Base-by-base conservation (phyloP, 2,329 filamentous ascomycete genomes). In the Rhynchosporium agropyri region DNA sequence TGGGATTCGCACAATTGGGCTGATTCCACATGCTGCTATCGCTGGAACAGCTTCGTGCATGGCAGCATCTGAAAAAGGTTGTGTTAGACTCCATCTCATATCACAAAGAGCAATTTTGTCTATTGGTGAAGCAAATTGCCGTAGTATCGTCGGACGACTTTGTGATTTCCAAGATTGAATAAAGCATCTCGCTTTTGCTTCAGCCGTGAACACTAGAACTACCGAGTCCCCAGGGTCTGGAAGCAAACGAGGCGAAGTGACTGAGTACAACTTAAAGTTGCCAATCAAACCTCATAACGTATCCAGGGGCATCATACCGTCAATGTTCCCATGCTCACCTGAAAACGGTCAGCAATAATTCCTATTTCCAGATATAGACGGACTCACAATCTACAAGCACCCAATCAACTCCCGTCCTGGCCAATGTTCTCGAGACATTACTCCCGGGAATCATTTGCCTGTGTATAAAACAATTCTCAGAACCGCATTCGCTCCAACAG, bases 341-440 rank as follows among this genome's bases (percentile, higher is more conserved):
- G 36, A 40, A 33, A 8, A 36, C 51, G 15, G 9, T 48, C 31
- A 64, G 54, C n/a, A 6, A 45, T n/a, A 29, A 28, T 51, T 28
- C 9, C 28, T 15, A 8, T 36, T 58, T 31, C 4, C 9, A 4
- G 26, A 4, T 26, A 20, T 6, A 46, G 4, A 46, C 7, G n/a
- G 31, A 61, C 64, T 83, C 82, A 69, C 82, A 83, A 71, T 84
- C 83, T 31, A 84, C 83, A 73, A 89, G 78, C 9, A 91, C 83
- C 81, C 87, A 89, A 71, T 90, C 87, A 1, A 87, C 80, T 0
- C 86, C 87, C 2, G 81, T 82, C 60, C 84, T 78, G 1, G 88
- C 86, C 54, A 91, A 77, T 20, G 81, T 74, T 59, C 85, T 79
- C 4, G 85, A 84, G 12, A 87, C 76, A 65, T 87, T 87, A 50